Conservation (phyloP, 345 rosid species). For the Turnera subulata region DNA sequence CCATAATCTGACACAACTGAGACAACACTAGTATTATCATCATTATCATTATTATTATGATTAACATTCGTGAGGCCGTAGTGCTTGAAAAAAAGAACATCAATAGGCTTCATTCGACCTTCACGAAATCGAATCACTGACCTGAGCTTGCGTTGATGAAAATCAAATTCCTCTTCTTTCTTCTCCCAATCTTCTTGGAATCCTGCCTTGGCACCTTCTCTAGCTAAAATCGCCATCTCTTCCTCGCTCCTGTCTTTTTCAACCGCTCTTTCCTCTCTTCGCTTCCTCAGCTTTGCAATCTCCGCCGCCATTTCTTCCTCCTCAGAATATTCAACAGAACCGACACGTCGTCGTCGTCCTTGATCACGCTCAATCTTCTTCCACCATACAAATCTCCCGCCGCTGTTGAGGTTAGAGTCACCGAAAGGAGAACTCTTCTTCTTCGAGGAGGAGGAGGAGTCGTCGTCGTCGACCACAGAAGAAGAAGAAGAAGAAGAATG, state of each 20-base stretch:
- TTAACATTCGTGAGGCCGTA: no score
- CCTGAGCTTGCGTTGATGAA: conserved; percentile 92
- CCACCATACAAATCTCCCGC: conserved; percentile 82
- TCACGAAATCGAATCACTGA: conserved; percentile 80
- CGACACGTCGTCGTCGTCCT: no score
- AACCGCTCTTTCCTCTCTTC: conserved; percentile 93
- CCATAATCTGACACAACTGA: conserved; percentile 77
- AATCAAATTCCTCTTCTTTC: conserved; percentile 98
- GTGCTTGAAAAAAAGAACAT: conserved; percentile 74
- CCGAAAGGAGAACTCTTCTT: no score
- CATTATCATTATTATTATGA: no score
- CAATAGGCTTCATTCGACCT: conserved; percentile 88
- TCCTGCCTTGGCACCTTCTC: conserved; percentile 97
- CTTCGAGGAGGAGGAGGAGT: no score
- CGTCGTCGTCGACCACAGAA: no score
- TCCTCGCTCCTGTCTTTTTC: conserved; percentile 92
- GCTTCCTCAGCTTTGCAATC: conserved; percentile 89
- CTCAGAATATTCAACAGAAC: no score
- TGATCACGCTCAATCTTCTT: conserved; percentile 92
- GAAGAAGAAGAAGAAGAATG: no score
- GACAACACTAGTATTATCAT: no score
- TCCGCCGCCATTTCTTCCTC: no score
- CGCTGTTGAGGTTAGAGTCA: no score
- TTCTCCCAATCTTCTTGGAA: conserved; percentile 98
- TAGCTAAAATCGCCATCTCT: conserved; percentile 89